Evolutionary conservation across 2,329 filamentous ascomycete genomes (phyloP).

Genomic region (Colletotrichum cereale): DNA sequence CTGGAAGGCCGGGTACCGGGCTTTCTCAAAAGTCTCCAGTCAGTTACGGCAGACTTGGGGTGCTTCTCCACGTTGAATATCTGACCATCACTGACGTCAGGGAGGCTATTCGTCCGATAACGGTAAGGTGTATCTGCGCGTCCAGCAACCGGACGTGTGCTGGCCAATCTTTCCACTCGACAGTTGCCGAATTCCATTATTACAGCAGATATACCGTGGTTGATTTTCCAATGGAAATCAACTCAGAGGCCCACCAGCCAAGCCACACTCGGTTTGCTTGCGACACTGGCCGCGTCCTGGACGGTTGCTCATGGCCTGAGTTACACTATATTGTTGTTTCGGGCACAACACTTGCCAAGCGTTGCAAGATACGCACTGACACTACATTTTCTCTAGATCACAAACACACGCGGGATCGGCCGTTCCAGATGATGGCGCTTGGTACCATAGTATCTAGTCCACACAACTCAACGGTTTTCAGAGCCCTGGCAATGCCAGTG

Average conservation of each 20-base stretch:
- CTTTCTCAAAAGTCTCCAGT: too few relatives aligned
- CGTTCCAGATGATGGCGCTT: neutral
- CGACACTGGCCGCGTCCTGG: neutral
- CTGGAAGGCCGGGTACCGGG: neutral
- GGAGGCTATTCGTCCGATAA: neutral
- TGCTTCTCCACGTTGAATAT: neutral
- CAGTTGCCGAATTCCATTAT: neutral
- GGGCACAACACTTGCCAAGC: neutral
- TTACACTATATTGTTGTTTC: neutral
- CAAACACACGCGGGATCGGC: neutral
- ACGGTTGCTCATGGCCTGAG: neutral
- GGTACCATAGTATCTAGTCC: neutral
- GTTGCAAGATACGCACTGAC: constrained; percentile 1
- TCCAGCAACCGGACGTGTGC: neutral
- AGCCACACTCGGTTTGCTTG: neutral
- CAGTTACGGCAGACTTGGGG: neutral
- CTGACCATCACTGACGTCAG: neutral
- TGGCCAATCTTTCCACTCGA: neutral
- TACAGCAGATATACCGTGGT: too few relatives aligned
- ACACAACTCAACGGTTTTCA: neutral
- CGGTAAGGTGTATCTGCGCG: neutral
- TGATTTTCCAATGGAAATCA: too few relatives aligned
- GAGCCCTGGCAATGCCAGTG: neutral
- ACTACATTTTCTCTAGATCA: neutral
- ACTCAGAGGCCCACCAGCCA: neutral